These are phyloP conservation scores for Talaromyces sp. DNA, from an alignment of 2,329 filamentous ascomycete genomes.

Conservation along the genomic window DNA sequence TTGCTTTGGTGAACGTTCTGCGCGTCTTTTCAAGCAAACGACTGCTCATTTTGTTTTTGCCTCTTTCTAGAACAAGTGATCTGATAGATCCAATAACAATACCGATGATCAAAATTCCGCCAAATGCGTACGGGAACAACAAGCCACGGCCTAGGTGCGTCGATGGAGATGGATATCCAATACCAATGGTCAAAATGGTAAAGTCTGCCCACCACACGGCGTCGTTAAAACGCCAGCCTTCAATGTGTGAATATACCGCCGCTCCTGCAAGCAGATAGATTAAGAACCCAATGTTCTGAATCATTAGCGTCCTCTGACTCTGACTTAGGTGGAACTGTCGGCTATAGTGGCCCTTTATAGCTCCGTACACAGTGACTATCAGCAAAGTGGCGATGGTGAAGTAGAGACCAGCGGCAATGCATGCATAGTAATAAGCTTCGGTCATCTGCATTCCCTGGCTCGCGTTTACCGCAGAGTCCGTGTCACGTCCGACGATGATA, in stretches of 20 bases:
- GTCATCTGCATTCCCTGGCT: conserved; percentile 46
- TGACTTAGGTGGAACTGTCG: conserved; percentile 56
- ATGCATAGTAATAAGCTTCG: conserved; percentile 59
- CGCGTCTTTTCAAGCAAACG: conserved; percentile 36
- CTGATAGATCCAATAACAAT: conserved; percentile 36
- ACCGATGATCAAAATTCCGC: conserved; percentile 36
- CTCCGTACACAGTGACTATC: conserved; percentile 55
- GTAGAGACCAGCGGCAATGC: conserved; percentile 57
- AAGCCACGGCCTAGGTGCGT: conserved; percentile 35
- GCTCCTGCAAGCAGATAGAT: conserved; percentile 41
- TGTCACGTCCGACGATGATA: conserved; percentile 42
- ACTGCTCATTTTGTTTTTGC: conserved; percentile 35
- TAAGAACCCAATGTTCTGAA: conserved; percentile 43
- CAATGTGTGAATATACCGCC: conserved; percentile 37
- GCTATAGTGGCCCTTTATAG: conserved; percentile 53
- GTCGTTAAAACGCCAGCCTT: conserved; percentile 35
- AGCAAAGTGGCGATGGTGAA: conserved; percentile 55
- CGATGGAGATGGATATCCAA: conserved; percentile 31
- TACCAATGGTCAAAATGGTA: conserved; percentile 36
- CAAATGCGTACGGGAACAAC: conserved; percentile 36
- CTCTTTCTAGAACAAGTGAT: conserved; percentile 38
- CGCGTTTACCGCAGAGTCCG: conserved; percentile 35
- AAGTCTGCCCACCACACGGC: conserved; percentile 36
- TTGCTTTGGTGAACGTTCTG: conserved; percentile 27
- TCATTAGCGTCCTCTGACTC: conserved; percentile 54